Evolutionary conservation across 1,284 basidiomycete genomes (phyloP), one percentile per base, ranked within the genome.

Genomic region (Naganishia albida): DNA sequence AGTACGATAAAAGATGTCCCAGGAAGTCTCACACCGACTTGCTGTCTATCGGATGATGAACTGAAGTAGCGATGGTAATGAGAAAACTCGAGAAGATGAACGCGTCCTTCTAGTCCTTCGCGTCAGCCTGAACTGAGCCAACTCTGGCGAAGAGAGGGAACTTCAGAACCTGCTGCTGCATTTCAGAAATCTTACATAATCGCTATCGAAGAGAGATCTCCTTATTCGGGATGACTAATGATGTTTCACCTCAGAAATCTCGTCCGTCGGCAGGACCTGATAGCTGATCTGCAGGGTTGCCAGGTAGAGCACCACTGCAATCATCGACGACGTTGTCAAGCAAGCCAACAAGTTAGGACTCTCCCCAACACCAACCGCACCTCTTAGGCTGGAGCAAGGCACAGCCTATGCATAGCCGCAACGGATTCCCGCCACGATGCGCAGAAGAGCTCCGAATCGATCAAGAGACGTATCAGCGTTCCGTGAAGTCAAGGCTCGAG

Each of bases 391-490:
- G 6, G 34, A 10, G 34, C 34, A 10, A 34, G 34, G 49, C 25
- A 51, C 20, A 16, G 51, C 51, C 18, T 38, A 53, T 53, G 51
- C 30, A 51, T 53, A 28, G 26, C 49, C 8, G 28, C 13, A 34
- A 34, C 15, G 8, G 28, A 3, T 23, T n/a, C 16, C 48, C 20
- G 30, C n/a, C 13, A 53, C 18, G n/a, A 53, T 53, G 51, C 51
- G 51, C 28, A 53, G 51, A 38, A 53, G 51, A 53, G 30, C 51
- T 38, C 51, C 28, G 18, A 39, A 20, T 39, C 51, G 51, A 53
- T 38, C 16, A 34, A 23, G 51, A 34, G 34, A 53, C 18, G 51
- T 18, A 2, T 15, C 28, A n/a, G 34, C n/a, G 34, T 7, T 10
- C 51, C 18, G n/a, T 3, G 30, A 30, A 38, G 7, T 18, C 10